Evolutionary conservation across 164 flowering plant genomes (phyloP).

Genomic region (Paratinospora sagittata): DNA sequence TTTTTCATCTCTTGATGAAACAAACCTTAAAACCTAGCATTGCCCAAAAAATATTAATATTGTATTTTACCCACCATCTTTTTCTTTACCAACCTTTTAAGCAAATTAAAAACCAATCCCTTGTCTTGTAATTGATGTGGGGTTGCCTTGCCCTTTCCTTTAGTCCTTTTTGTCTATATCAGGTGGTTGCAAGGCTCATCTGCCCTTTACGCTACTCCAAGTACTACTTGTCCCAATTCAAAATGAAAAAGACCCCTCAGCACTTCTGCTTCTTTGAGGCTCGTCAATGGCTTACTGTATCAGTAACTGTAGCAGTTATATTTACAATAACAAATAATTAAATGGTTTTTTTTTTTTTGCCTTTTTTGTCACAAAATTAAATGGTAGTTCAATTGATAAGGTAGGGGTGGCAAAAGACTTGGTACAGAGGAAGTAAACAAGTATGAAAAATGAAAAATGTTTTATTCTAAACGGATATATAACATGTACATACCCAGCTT

Average conservation of each 20-base stretch:
- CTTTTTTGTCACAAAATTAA: no score
- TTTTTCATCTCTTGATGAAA: neutral
- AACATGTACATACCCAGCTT: no score
- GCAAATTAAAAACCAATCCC: neutral
- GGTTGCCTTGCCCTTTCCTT: no score
- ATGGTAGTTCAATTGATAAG: no score
- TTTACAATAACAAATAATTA: no score
- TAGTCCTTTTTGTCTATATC: neutral
- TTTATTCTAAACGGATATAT: no score
- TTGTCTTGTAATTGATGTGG: neutral
- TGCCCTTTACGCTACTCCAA: neutral
- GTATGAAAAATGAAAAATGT: no score
- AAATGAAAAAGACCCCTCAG: neutral
- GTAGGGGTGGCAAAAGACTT: no score
- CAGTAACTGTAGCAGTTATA: no score
- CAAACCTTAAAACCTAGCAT: neutral
- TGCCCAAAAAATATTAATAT: neutral
- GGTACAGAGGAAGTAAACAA: no score
- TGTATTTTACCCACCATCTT: constrained; percentile 3
- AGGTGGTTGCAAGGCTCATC: constrained; percentile 1
- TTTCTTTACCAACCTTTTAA: neutral
- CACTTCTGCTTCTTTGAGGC: neutral
- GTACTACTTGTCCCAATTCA: neutral
- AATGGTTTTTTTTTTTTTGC: no score
- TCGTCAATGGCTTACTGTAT: neutral